Conservation (phyloP, 2,329 filamentous ascomycete genomes). For the Alternaria ethzedia region DNA sequence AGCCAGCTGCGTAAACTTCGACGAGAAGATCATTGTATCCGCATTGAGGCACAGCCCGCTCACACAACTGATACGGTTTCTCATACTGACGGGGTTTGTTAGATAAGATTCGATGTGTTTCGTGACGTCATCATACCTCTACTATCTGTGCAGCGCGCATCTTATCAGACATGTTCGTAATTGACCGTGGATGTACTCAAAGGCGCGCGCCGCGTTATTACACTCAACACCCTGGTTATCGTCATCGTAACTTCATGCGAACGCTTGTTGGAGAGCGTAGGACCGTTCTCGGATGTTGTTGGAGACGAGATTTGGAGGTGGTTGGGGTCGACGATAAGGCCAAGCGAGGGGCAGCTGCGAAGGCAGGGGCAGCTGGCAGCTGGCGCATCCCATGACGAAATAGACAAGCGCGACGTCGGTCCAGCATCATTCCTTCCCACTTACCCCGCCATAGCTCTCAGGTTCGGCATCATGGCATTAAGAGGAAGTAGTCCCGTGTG, state of each 20-base stretch:
- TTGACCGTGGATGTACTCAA: background rate
- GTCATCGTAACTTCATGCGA: background rate
- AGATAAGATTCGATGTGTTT: background rate
- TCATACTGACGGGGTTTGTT: constrained; percentile 12
- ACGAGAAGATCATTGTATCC: constrained; percentile 30
- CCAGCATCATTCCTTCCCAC: constrained; percentile 3
- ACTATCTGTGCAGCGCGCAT: constrained; percentile 30
- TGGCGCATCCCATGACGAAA: background rate
- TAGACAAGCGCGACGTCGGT: constrained; percentile 8
- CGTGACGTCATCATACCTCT: constrained; percentile 21
- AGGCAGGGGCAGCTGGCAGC: background rate
- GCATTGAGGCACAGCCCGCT: constrained; percentile 21
- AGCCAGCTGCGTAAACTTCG: constrained; percentile 32
- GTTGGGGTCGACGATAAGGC: constrained; percentile 3
- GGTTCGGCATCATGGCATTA: constrained; percentile 4
- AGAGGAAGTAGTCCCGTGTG: constrained; percentile 2
- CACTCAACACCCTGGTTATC: background rate
- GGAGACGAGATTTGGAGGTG: constrained; percentile 1
- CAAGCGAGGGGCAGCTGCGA: background rate
- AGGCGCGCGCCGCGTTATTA: background rate
- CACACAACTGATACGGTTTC: constrained; percentile 23
- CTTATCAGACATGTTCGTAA: constrained; percentile 3
- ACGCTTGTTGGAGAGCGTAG: background rate
- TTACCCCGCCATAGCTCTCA: constrained; percentile 19
- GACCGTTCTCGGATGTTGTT: background rate